Evolutionary conservation across 2,329 filamentous ascomycete species (phyloP), one percentile per base, ranked within the genome.

Genomic region (Paramyrothecium sp.): DNA sequence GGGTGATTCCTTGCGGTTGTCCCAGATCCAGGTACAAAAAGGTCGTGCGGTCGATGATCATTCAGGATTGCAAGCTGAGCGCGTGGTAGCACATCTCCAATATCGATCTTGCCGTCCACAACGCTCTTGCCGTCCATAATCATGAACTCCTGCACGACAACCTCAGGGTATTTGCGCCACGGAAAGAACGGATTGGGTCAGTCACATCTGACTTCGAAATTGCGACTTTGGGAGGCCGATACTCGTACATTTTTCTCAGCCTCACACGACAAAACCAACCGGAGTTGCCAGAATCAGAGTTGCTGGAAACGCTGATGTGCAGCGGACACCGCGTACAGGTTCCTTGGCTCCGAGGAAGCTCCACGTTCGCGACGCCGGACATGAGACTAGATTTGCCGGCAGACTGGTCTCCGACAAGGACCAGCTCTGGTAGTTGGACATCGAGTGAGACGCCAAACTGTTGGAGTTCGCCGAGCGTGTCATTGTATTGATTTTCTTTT

Each of bases 371-470:
- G 51, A 90, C 82, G 0, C 84, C 87, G 13, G 87, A 87, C 81
- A 84, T 84, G 5, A 84, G 67, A 26, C 77, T 92, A 0, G 88
- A 92, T 68, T 97, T 97, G 0, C 92, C 93, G 0, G 91, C 89
- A 1, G 86, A 90, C 66, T 97, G 92, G 52, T 96, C 92, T 0
- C 92, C 92, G 0, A 96, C 86, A 0, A 96, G 84, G 7, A 94
- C 89, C 11, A 96, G 86, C 63, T 92, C 91, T 0, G 92, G 91
- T 0, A 96, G 76, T 0, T 85, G 83, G 0, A 91, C 83, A 4
- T 86, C 83, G 19, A 89, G 84, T 53, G 89, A 86, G 1, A 96
- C 86, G 0, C 89, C 90, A 0, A 94, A 80, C 7, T 87, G 81
- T 53, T 91, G 85, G 0, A 97, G 81, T 51, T 89, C 83, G 3